Percentiles rank a stretch among this genome's conserved stretches.
phyloP scores from a whole-genome alignment of 495 filamentous ascomycete species.

The Aspergillus cristatus region DNA sequence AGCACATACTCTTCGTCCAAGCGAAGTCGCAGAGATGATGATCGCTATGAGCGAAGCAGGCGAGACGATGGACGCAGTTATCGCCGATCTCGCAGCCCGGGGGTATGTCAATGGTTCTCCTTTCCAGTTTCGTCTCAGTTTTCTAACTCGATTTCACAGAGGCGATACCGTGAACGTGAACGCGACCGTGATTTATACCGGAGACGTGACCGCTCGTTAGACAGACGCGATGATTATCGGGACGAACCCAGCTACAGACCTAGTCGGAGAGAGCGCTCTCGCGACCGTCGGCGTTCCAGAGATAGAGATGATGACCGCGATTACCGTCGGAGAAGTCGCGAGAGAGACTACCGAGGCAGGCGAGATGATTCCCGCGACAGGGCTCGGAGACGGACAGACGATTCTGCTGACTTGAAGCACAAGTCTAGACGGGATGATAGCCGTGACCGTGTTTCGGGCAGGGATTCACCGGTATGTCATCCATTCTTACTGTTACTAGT shows the following conservation, averaged over 20 bases:
- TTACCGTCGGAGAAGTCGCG: conserved; percentile 56
- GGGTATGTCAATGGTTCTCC: conserved; percentile 43
- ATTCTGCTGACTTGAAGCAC: conserved; percentile 64
- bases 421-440: conserved; percentile 61
- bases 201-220: conserved; percentile 65
- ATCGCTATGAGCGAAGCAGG: conserved; percentile 56
- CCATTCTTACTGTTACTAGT: neutral
- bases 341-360: conserved; percentile 64
- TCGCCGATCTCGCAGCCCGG: conserved; percentile 64
- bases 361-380: conserved; percentile 75
- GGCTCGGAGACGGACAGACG: conserved; percentile 58
- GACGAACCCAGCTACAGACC: conserved; percentile 60
- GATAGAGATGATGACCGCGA: conserved; percentile 52
- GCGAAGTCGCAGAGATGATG: conserved; percentile 65
- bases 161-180: conserved; percentile 51
- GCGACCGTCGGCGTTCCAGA: conserved; percentile 52
- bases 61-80: conserved; percentile 52
- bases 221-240: conserved; percentile 55
- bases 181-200: conserved; percentile 52
- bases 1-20: conserved; percentile 70
- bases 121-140: neutral
- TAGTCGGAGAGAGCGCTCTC: conserved; percentile 51
- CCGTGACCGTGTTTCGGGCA: conserved; percentile 42
- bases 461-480: conserved; percentile 40
- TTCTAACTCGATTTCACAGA: conserved; percentile 36